Base-by-base conservation (phyloP, 179 eudicot species). In the Carnegiea gigantea region DNA sequence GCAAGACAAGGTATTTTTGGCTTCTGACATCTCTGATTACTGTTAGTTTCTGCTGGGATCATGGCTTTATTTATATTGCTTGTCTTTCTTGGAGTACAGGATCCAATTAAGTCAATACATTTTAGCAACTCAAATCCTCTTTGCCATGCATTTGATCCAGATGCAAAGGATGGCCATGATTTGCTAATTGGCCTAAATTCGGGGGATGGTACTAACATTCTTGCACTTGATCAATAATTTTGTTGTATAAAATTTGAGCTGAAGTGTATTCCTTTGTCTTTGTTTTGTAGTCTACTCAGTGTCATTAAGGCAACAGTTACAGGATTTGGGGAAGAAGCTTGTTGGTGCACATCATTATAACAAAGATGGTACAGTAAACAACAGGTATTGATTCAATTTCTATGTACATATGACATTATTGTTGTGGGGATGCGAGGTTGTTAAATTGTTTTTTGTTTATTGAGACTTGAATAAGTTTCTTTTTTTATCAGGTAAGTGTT, bases 91-190 rank as follows among this genome's bases (percentile, higher is more conserved):
- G 65, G 73, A 67, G 38, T 88, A 88, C 85, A 93, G 98, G 98
- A 95, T 84, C 98, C 98, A 40, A 88, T 95, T 78, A 95, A 93
- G 80, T 91, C 97, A 44, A 85, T 95, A 83, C 91, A 89, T 85
- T 93, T 95, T 88, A 89, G 97, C 83, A 93, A 87, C 83, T 92
- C 98, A 15, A 92, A 93, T 84, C 98, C 98, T 82, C 81, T 93
- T 82, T 95, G 98, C 86, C 98, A 93, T 87, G 97, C 98, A 75
- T 93, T 91, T 90, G 95, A 92, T 84, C 88, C 90, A 60, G 95
- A 95, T 81, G 90, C 97, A 48, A 95, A 89, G 82, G 98, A 95
- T 90, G 98, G 98, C 62, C 98, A 95, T 86, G 95, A 95, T 86
- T 89, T 95, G 85, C 93, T 95, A 77, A 90, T 95, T 80, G 98